phyloP scores from a whole-genome alignment of 1,139 yeast species.

The Candida sanyaensis region DNA sequence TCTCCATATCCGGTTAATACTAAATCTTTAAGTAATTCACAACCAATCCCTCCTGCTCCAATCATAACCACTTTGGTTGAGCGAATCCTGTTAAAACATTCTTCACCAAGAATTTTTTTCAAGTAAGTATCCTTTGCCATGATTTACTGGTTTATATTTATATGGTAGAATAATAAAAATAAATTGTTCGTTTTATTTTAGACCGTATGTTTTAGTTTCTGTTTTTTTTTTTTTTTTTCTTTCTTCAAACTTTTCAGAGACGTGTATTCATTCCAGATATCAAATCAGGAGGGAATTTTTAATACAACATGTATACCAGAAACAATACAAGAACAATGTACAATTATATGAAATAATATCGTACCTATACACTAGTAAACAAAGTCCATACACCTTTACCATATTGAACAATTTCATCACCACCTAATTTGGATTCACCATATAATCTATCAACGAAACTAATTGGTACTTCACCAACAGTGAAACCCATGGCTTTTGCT shows the following conservation, averaged over 20 bases:
- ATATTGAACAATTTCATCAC: slow-evolving; percentile 79
- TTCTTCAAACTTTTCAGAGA: neutral
- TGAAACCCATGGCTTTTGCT: slow-evolving; percentile 69
- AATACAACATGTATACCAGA: neutral
- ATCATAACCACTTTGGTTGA: slow-evolving; percentile 74
- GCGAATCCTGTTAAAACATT: slow-evolving; percentile 31
- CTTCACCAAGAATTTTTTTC: slow-evolving; percentile 45
- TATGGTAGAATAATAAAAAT: neutral
- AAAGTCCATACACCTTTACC: slow-evolving; percentile 74
- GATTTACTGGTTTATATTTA: neutral
- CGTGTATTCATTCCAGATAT: neutral
- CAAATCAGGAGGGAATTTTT: too few relatives aligned
- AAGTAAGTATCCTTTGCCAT: slow-evolving; percentile 48
- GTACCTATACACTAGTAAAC: slow-evolving; percentile 56
- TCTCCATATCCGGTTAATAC: slow-evolving; percentile 85
- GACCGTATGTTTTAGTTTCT: neutral
- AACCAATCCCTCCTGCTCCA: slow-evolving; percentile 99
- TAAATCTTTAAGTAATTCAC: slow-evolving; percentile 87
- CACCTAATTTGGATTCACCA: slow-evolving; percentile 81
- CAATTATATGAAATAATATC: neutral
- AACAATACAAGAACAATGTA: neutral
- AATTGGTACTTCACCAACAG: slow-evolving; percentile 80
- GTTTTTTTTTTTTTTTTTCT: neutral
- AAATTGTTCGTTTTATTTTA: neutral
- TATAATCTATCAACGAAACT: slow-evolving; percentile 78